phyloP scores from a whole-genome alignment of 768 basidiomycete genomes.

The Mycena rebaudengoi region DNA sequence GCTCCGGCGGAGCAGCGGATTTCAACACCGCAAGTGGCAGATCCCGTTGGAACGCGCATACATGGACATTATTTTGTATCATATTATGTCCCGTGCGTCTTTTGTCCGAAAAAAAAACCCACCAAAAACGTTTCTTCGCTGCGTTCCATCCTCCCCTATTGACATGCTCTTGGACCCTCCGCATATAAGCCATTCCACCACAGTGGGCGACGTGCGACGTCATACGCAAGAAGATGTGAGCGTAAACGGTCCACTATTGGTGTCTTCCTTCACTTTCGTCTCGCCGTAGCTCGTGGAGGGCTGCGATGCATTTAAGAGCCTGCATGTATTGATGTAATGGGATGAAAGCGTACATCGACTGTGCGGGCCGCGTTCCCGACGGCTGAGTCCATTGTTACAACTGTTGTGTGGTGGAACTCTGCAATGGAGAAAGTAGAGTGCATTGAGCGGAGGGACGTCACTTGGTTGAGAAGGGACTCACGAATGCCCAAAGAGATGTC shows the following conservation, averaged over 20 bases:
- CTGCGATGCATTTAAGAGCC: neutral
- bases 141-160: neutral
- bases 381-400: neutral
- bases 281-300: too few species aligned
- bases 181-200: neutral
- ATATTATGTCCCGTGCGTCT: too few species aligned
- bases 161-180: neutral
- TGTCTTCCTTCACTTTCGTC: neutral
- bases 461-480: neutral
- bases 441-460: too few species aligned
- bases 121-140: neutral
- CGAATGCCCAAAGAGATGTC: neutral
- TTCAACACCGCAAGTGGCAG: too few species aligned
- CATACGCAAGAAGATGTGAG: neutral
- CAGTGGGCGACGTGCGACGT: neutral
- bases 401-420: neutral
- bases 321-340: too few species aligned
- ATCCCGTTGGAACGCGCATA: too few species aligned
- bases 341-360: too few species aligned
- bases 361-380: too few species aligned
- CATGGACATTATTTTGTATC: too few species aligned
- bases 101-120: neutral
- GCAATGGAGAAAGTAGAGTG: neutral
- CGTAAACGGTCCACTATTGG: neutral
- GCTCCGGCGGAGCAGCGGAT: too few species aligned